Evolutionary conservation across 1,139 yeast genomes (phyloP).

Genomic region (Spencermartinsiella ligniputridi): DNA sequence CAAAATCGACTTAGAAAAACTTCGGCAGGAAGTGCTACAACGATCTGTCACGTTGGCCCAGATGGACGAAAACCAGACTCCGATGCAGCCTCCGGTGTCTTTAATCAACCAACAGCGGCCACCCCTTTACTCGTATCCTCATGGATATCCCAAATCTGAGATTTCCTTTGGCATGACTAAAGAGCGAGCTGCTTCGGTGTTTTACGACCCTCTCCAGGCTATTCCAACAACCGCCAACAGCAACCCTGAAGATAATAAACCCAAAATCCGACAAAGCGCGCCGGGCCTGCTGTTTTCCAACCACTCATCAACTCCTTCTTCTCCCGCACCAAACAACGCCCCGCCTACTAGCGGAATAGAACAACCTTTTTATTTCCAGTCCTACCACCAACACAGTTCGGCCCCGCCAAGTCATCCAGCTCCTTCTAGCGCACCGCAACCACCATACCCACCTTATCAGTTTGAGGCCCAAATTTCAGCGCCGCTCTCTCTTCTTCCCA

Average conservation of each 20-base stretch:
- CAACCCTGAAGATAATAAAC: not conserved
- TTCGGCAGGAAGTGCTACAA: not conserved
- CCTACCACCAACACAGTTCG: not conserved
- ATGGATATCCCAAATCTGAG: conserved; percentile 3
- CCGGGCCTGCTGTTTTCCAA: not conserved
- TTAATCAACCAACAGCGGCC: conserved; percentile 9
- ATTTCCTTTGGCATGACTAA: conserved; percentile 11
- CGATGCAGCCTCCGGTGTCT: conserved; percentile 5
- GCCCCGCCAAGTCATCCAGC: too few relatives aligned
- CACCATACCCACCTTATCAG: conserved; percentile 6
- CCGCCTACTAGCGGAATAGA: not conserved
- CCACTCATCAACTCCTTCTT: not conserved
- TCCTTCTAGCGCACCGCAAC: too few relatives aligned
- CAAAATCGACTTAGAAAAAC: conserved; percentile 2
- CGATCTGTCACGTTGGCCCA: conserved; percentile 11
- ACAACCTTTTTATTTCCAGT: not conserved
- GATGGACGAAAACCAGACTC: conserved; percentile 10
- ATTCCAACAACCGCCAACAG: not conserved
- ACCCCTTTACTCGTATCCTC: conserved; percentile 7
- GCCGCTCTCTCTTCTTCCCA: conserved; percentile 16
- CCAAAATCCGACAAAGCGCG: not conserved
- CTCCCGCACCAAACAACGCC: not conserved
- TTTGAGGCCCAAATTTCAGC: conserved; percentile 4
- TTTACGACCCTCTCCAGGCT: conserved; percentile 25
- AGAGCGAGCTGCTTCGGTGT: conserved; percentile 28